Evolutionary conservation across 768 basidiomycete species (phyloP).

Genomic region (Agaricus sinodeliciosus): DNA sequence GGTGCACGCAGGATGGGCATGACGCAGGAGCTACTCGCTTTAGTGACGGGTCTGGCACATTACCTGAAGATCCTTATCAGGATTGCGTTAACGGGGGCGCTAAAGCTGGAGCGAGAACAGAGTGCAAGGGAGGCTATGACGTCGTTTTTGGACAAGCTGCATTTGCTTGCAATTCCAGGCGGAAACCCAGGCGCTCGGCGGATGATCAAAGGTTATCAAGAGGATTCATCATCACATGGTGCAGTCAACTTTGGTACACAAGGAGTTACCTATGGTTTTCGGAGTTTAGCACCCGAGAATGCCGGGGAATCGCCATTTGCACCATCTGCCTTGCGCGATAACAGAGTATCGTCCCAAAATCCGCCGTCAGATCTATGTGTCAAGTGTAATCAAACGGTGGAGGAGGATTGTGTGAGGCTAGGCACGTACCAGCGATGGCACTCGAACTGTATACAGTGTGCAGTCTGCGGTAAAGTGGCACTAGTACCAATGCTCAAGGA

Average conservation of each 20-base stretch:
- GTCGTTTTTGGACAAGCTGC: conserved; percentile 88
- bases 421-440: conserved; percentile 99
- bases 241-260: conserved; percentile 68
- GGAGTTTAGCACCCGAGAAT: conserved; percentile 84
- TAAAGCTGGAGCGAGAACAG: conserved; percentile 92
- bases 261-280: conserved; percentile 88
- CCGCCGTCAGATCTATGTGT: conserved; percentile 90
- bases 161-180: conserved; percentile 81
- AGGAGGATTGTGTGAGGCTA: conserved; percentile 93
- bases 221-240: conserved; percentile 42
- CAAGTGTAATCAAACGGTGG: conserved; percentile 83
- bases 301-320: conserved; percentile 84
- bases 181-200: conserved; percentile 74
- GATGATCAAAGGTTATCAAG: conserved; percentile 69
- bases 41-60: conserved; percentile 98
- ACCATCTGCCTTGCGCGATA: conserved; percentile 28
- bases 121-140: conserved; percentile 77
- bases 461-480: conserved; percentile 70
- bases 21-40: conserved; percentile 93
- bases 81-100: conserved; percentile 91
- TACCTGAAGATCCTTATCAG: conserved; percentile 99
- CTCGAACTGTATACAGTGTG: conserved; percentile 86
- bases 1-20: conserved; percentile 88
- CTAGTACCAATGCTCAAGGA: conserved; percentile 56
- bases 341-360: conserved; percentile 39